Evolutionary conservation across 2,329 filamentous ascomycete genomes (phyloP).

Genomic region (Xylaria hypoxylon): DNA sequence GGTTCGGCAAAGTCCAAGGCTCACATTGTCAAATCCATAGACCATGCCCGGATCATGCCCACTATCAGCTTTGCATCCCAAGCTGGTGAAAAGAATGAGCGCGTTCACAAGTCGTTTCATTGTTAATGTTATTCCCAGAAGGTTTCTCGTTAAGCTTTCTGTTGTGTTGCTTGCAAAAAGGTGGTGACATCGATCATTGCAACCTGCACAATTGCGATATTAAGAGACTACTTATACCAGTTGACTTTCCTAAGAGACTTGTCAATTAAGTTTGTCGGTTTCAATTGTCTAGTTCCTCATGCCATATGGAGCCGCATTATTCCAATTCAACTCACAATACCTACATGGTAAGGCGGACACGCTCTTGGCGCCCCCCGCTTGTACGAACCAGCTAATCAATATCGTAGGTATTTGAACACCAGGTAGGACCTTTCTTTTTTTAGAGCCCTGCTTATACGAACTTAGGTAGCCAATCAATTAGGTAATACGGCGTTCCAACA

Average conservation of each 20-base stretch:
- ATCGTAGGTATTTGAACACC: neutral
- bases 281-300: slow-evolving; percentile 18
- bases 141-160: slow-evolving; percentile 3
- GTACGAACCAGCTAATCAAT: slow-evolving; percentile 46
- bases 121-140: slow-evolving; percentile 22
- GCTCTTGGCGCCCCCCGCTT: slow-evolving; percentile 32
- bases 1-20: slow-evolving; percentile 19
- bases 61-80: slow-evolving; percentile 43
- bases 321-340: slow-evolving; percentile 10
- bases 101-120: slow-evolving; percentile 36
- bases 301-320: neutral
- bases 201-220: slow-evolving; percentile 30
- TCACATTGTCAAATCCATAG: slow-evolving; percentile 41
- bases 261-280: slow-evolving; percentile 7
- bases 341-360: neutral
- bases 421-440: neutral
- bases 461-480: too few species aligned
- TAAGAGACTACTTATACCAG: slow-evolving; percentile 38
- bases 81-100: slow-evolving; percentile 38
- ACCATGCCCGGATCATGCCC: slow-evolving; percentile 40
- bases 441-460: too few species aligned
- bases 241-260: slow-evolving; percentile 25
- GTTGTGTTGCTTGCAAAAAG: slow-evolving; percentile 24
- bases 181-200: slow-evolving; percentile 19
- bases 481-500: too few species aligned